A percentile compares a stretch with the other conserved stretches of the same genome.
These are phyloP conservation scores for Claviceps maximensis DNA, from an alignment of 2,329 filamentous ascomycete species.

Conservation along the genomic window DNA sequence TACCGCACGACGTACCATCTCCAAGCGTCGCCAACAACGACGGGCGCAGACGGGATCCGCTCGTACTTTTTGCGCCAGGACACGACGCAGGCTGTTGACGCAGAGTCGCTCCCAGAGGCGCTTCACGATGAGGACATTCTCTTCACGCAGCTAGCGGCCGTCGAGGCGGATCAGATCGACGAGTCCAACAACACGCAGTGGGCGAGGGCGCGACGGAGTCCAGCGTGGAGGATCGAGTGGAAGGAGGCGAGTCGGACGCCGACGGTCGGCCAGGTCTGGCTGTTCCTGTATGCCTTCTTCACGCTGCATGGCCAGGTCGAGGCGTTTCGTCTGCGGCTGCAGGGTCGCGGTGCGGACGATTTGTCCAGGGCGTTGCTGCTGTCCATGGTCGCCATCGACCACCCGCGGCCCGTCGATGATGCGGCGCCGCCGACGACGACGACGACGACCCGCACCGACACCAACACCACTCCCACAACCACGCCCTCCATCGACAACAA, in stretches of 20 bases:
- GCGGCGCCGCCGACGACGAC: conserved; percentile 16
- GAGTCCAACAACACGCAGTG: conserved; percentile 1
- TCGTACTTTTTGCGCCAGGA: conserved; percentile 12
- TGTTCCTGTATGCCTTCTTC: conserved; percentile 2
- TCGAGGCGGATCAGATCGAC: background rate
- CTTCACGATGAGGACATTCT: background rate
- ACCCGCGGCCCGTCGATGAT: conserved; percentile 22
- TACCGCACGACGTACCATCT: conserved; percentile 15
- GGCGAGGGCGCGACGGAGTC: conserved; percentile 3
- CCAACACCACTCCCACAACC: background rate
- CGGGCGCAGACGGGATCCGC: background rate
- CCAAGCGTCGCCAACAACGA: conserved; percentile 7
- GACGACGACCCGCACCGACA: conserved; percentile 14
- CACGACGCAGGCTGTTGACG: conserved; percentile 7
- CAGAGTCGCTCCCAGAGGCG: conserved; percentile 9
- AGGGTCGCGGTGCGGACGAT: background rate
- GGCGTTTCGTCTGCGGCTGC: background rate
- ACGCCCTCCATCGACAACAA: conserved; percentile 5
- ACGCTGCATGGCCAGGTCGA: background rate
- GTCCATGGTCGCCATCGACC: conserved; percentile 24
- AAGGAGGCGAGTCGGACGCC: background rate
- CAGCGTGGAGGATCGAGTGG: background rate
- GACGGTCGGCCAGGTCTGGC: conserved; percentile 1
- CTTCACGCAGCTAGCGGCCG: background rate
- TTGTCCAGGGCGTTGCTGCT: conserved; percentile 12